Evolutionary conservation across 106 monocot species (phyloP).

Genomic region (Allium cepa): DNA sequence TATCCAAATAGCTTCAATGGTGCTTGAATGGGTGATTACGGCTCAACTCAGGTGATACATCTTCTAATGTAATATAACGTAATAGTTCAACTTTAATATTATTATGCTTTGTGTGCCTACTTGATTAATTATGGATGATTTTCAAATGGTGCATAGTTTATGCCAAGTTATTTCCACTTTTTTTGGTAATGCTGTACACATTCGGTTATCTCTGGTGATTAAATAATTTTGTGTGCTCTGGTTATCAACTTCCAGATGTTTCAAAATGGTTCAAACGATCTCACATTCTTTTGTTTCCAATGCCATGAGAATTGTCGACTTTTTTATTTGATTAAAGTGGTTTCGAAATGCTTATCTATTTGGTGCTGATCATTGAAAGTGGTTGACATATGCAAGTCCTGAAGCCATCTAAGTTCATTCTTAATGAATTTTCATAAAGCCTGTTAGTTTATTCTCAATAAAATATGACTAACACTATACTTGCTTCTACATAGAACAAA

Average conservation of each 20-base stretch:
- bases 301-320: background rate
- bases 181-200: too few species aligned
- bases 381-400: constrained; percentile 81
- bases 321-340: constrained; percentile 10
- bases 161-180: too few species aligned
- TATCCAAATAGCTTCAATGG: constrained; percentile 15
- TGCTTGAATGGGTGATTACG: constrained; percentile 26
- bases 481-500: constrained; percentile 69
- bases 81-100: too few species aligned
- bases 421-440: background rate
- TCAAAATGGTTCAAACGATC: background rate
- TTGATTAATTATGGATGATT: too few species aligned
- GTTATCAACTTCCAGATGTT: background rate
- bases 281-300: background rate
- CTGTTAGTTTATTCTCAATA: background rate
- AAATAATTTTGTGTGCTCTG: background rate
- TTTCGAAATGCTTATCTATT: constrained; percentile 64
- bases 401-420: constrained; percentile 80
- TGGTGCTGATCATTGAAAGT: constrained; percentile 94
- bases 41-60: constrained; percentile 41
- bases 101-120: too few species aligned
- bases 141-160: too few species aligned
- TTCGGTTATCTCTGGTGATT: too few species aligned
- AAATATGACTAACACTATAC: background rate
- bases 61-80: background rate